Base-by-base conservation (phyloP, 176 grass and related monocot genomes). In the Eragrostis curvula region DNA sequence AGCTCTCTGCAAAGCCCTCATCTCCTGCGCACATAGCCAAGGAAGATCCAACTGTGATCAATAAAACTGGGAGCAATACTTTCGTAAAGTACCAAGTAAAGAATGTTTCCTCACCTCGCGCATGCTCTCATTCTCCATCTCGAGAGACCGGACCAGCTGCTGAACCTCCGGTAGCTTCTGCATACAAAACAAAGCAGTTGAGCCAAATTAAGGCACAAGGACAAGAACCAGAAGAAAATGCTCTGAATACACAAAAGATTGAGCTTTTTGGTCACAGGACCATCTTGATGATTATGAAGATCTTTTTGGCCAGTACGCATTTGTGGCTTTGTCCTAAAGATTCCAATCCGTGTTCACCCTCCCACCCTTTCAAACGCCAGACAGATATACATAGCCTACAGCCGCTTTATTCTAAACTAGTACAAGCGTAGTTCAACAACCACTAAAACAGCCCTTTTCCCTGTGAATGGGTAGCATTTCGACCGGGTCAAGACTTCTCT, bases 91-190 rank as follows among this genome's bases (percentile, higher is more conserved):
- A 66, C 48, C 12, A 2, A 18, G 0, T 58, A 59, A 68, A 76
- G 57, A 65, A 43, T 11, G 0, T 42, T 16, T 13, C 47, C 9
- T 75, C 20, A 92, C 91, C 91, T 93, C 67, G 3, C 32, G 84
- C 16, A 93, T 84, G 56, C 51, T 74, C 42, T 84, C 67, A 15
- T 84, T 93, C 77, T 93, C 91, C 46, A 69, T 77, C 2, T 78
- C 36, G 7, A 93, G 91, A 32, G 84, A 87, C 43, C 87, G 76
- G 50, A 89, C 84, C 32, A 89, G 58, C 77, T 80, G 77, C 84
- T 93, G 87, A 59, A 93, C 80, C 65, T 93, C 91, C 20, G 83
- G 91, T 5, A 89, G 84, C 66, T 81, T 87, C 91, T 93, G 87
- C 84, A 83, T 7, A 82, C 62, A 42, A 39, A 73, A 61, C 59